Evolutionary conservation across 352 stramenopile genomes (phyloP).

Genomic region (Pythium phragmiticola): DNA sequence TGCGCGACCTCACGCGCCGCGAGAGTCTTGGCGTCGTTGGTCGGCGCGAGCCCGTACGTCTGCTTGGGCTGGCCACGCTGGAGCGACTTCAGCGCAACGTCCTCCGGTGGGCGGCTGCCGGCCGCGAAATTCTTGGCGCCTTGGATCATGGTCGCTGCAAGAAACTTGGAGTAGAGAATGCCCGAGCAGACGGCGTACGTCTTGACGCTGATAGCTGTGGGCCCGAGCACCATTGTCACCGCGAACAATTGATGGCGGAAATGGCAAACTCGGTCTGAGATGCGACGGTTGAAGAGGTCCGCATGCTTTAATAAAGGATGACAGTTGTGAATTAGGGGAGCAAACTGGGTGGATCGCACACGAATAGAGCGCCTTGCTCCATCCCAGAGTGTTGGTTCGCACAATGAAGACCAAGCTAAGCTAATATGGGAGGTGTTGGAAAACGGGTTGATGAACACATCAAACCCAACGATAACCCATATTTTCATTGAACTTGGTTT

Average conservation of each 20-base stretch:
- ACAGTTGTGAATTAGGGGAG: no score
- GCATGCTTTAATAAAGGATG: neutral
- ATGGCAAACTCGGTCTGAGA: no score
- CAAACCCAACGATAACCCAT: neutral
- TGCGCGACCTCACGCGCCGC: conserved; percentile 33
- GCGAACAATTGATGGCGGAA: neutral
- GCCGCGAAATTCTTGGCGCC: conserved; percentile 48
- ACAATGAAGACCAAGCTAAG: neutral
- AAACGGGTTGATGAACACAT: neutral
- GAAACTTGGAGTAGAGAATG: conserved; percentile 61
- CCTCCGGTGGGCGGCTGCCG: conserved; percentile 51
- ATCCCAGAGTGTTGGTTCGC: neutral
- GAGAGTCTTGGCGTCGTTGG: conserved; percentile 34
- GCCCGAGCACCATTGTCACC: conserved; percentile 20
- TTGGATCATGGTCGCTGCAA: conserved; percentile 49
- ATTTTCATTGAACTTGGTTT: neutral
- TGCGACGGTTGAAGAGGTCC: conserved; percentile 1
- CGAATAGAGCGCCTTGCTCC: neutral
- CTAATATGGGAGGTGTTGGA: neutral
- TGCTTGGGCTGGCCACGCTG: conserved; percentile 31
- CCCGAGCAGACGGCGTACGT: conserved; percentile 29
- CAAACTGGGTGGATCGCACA: no score
- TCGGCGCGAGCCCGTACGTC: conserved; percentile 36
- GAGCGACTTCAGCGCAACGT: conserved; percentile 38
- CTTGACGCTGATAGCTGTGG: conserved; percentile 26